These are phyloP conservation scores for Fraxinus angustifolia DNA, from an alignment of 305 asterid species.

Conservation along the genomic window DNA sequence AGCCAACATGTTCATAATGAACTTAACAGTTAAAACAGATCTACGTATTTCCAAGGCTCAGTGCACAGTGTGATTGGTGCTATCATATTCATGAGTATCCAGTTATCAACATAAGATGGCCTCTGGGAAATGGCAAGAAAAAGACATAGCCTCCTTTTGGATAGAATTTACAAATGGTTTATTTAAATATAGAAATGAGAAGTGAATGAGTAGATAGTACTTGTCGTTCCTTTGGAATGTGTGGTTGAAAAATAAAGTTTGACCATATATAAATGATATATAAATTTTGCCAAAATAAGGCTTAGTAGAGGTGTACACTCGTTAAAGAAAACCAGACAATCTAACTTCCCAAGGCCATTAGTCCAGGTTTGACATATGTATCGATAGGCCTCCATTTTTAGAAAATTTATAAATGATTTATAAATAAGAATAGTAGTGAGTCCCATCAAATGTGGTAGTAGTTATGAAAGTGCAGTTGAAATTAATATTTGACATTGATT, in stretches of 20 bases:
- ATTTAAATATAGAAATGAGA: neutral
- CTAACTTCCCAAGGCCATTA: neutral
- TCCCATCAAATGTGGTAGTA: neutral
- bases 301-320: neutral
- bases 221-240: neutral
- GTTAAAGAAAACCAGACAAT: neutral
- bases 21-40: neutral
- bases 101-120: neutral
- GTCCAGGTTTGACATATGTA: neutral
- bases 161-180: neutral
- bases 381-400: neutral
- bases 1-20: neutral
- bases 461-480: neutral
- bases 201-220: neutral
- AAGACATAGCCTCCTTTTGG: neutral
- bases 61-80: neutral
- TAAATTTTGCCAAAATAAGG: neutral
- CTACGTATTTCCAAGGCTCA: neutral
- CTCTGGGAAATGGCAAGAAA: neutral
- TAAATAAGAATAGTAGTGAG: neutral
- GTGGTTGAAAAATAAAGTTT: neutral
- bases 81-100: neutral
- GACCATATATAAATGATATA: neutral
- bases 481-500: neutral
- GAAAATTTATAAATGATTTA: neutral